Conservation (phyloP, 176 grass and related monocot species). For the Phyllostachys edulis region DNA sequence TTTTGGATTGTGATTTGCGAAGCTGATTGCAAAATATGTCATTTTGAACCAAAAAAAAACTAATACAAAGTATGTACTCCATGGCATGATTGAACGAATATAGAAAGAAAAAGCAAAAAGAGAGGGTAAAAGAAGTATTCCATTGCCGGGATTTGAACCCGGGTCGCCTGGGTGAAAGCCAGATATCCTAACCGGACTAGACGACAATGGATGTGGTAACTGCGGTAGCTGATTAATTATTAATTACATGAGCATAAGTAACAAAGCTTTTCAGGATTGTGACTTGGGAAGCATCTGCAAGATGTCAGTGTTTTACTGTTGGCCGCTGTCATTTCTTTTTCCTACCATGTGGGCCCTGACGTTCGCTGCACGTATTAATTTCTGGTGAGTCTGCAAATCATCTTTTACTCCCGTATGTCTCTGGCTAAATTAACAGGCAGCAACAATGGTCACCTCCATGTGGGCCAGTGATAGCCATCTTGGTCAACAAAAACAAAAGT, state of each 20-base stretch:
- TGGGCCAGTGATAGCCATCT: background rate
- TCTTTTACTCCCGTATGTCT: background rate
- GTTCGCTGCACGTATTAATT: background rate
- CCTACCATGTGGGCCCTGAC: background rate
- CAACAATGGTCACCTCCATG: background rate
- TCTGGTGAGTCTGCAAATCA: background rate
- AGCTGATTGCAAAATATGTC: too few relatives aligned
- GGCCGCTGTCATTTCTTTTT: background rate
- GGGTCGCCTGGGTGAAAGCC: slow-evolving; percentile 96
- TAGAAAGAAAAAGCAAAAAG: too few relatives aligned
- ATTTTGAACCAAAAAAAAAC: too few relatives aligned
- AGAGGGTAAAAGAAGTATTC: slow-evolving; percentile 14
- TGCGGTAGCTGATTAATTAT: too few relatives aligned
- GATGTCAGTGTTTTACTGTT: background rate
- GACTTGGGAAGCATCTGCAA: background rate
- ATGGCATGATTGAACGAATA: too few relatives aligned
- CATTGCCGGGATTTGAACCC: slow-evolving; percentile 98
- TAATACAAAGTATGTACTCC: too few relatives aligned
- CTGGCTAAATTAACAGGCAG: background rate
- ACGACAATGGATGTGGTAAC: slow-evolving; percentile 53
- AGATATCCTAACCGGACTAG: slow-evolving; percentile 94
- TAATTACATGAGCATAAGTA: too few relatives aligned
- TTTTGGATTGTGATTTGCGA: too few relatives aligned
- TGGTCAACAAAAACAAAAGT: background rate
- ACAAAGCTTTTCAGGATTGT: background rate